Conservation (phyloP, 352 stramenopile genomes). For the Globisporangium viniferum region DNA sequence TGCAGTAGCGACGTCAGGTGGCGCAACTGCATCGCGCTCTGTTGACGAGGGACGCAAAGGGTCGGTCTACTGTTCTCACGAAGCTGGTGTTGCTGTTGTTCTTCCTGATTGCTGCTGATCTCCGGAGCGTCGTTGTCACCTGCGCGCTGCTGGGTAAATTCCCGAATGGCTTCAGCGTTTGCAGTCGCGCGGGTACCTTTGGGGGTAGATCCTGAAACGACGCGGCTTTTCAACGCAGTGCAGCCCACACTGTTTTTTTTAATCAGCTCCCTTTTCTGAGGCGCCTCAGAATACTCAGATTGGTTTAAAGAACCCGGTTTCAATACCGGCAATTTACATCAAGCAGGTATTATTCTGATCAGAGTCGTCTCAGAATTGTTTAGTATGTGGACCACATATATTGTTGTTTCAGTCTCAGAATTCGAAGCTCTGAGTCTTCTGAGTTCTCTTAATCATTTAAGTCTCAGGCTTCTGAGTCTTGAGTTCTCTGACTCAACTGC, state of each 20-base stretch:
- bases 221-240: not conserved
- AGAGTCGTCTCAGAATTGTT: too few relatives aligned
- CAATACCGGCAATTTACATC: too few relatives aligned
- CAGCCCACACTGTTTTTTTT: not conserved
- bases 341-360: too few relatives aligned
- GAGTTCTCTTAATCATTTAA: too few relatives aligned
- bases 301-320: too few relatives aligned
- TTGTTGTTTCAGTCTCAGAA: too few relatives aligned
- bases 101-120: not conserved
- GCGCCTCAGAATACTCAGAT: too few relatives aligned
- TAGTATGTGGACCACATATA: too few relatives aligned
- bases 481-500: too few relatives aligned
- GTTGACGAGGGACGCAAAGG: not conserved
- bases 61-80: not conserved
- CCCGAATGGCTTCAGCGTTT: not conserved
- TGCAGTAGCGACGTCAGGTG: slow-evolving; percentile 90
- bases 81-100: not conserved
- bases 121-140: not conserved
- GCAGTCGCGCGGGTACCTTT: not conserved
- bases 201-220: not conserved
- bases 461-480: too few relatives aligned
- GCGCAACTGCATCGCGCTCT: slow-evolving; percentile 85
- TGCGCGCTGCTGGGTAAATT: not conserved
- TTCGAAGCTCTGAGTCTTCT: too few relatives aligned
- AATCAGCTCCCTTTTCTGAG: too few relatives aligned